A percentile compares a stretch with the other conserved stretches of the same genome.
Evolutionary conservation across 225 moss, liverwort and hornwort species (phyloP).

Genomic region (Polytrichum commune): DNA sequence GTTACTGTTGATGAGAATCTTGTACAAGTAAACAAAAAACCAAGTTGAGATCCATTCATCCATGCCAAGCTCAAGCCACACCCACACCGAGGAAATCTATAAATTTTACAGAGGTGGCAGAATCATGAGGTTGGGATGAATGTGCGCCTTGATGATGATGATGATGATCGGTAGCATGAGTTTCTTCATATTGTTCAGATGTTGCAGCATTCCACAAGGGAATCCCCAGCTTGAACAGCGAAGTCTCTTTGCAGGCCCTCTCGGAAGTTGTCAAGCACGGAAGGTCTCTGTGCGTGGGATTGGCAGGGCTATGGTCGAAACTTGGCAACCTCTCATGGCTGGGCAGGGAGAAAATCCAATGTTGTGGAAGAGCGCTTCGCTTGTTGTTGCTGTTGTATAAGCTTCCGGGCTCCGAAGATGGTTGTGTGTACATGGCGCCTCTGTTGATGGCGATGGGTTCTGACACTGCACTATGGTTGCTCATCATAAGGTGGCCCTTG

Average conservation of each 20-base stretch:
- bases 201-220: slow-evolving; percentile 16
- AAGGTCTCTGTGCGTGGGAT: slow-evolving; percentile 5
- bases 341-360: slow-evolving; percentile 25
- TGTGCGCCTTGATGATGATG: slow-evolving; percentile 13
- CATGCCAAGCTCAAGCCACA: slow-evolving; percentile 24
- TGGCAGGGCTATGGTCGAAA: background rate
- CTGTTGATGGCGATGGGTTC: slow-evolving; percentile 24
- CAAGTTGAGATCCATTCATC: no score
- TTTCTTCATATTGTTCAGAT: slow-evolving; percentile 19
- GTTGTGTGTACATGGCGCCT: background rate
- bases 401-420: slow-evolving; percentile 27
- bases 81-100: slow-evolving; percentile 88
- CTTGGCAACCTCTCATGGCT: background rate
- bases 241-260: slow-evolving; percentile 37
- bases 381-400: slow-evolving; percentile 10
- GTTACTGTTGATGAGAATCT: background rate
- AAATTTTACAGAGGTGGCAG: slow-evolving; percentile 43
- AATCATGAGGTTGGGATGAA: slow-evolving; percentile 25
- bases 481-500: slow-evolving; percentile 12
- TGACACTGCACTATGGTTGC: slow-evolving; percentile 16
- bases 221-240: slow-evolving; percentile 20
- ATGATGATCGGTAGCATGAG: no score
- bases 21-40: background rate
- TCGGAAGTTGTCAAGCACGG: slow-evolving; percentile 39
- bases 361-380: slow-evolving; percentile 24